Evolutionary conservation across 2,329 filamentous ascomycete genomes (phyloP).

Genomic region (Penicillium palitans): DNA sequence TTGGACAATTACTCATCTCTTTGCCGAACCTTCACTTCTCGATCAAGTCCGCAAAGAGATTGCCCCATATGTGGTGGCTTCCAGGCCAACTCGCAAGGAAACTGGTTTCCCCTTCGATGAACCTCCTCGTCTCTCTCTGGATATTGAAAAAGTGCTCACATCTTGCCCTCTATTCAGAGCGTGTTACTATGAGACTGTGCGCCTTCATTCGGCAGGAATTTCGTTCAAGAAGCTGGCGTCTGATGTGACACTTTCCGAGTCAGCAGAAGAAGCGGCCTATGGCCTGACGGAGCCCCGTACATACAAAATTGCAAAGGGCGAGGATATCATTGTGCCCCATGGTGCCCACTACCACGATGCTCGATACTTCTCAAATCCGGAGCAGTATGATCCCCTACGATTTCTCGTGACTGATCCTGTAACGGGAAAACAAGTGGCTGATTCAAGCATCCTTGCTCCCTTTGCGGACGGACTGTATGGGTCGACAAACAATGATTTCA

Average conservation of each 20-base stretch:
- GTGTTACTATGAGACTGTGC: slow-evolving; percentile 49
- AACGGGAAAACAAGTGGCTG: slow-evolving; percentile 37
- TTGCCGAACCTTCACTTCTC: slow-evolving; percentile 43
- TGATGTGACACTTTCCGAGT: slow-evolving; percentile 43
- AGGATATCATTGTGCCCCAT: slow-evolving; percentile 48
- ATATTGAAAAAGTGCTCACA: slow-evolving; percentile 42
- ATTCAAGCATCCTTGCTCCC: slow-evolving; percentile 47
- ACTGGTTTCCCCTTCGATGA: slow-evolving; percentile 47
- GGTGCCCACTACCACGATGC: slow-evolving; percentile 47
- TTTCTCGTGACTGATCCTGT: slow-evolving; percentile 48
- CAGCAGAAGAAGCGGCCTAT: slow-evolving; percentile 39
- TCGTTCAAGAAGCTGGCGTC: slow-evolving; percentile 45
- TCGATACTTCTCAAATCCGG: slow-evolving; percentile 43
- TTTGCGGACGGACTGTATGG: slow-evolving; percentile 53
- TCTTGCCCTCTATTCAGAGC: slow-evolving; percentile 51
- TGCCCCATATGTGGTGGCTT: slow-evolving; percentile 42
- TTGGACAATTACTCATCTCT: slow-evolving; percentile 53
- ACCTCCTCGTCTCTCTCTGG: slow-evolving; percentile 45
- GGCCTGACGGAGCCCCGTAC: slow-evolving; percentile 32
- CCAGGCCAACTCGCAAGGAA: slow-evolving; percentile 37
- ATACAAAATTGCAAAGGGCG: slow-evolving; percentile 45
- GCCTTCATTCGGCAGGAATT: slow-evolving; percentile 45
- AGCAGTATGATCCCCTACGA: slow-evolving; percentile 46
- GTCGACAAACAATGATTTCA: slow-evolving; percentile 54
- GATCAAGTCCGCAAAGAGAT: slow-evolving; percentile 50